Conservation (phyloP, 805 yeast genomes). For the Suhomyces emberorum region DNA sequence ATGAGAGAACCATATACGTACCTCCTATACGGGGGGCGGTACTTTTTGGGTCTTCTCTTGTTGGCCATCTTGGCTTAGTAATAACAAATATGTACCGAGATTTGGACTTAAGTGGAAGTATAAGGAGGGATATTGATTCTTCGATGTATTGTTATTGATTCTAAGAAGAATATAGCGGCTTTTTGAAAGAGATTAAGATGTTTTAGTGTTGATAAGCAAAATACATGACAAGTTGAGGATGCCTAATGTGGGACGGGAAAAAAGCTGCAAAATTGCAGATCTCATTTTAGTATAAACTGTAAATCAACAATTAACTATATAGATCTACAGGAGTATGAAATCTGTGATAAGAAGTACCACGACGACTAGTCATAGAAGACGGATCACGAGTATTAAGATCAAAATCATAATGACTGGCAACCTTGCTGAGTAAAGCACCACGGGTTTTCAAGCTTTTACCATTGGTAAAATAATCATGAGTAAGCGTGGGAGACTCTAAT, state of each 20-base stretch:
- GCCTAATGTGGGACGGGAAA: too few species aligned
- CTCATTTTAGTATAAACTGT: neutral
- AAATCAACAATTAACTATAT: neutral
- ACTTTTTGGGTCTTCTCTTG: constrained; percentile 81
- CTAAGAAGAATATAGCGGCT: too few species aligned
- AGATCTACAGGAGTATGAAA: neutral
- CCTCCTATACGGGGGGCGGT: constrained; percentile 73
- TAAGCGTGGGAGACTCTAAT: neutral
- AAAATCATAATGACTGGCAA: constrained; percentile 7
- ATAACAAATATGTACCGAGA: neutral
- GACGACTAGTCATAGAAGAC: neutral
- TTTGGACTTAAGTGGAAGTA: too few species aligned
- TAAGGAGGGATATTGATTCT: too few species aligned
- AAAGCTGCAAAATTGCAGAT: neutral
- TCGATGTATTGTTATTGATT: too few species aligned
- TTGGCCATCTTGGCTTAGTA: constrained; percentile 64
- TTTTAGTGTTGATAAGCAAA: too few species aligned
- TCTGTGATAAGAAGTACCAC: neutral
- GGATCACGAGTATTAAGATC: neutral
- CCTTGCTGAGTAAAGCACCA: constrained; percentile 6
- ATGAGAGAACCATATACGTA: constrained; percentile 55
- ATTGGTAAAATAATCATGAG: constrained; percentile 1
- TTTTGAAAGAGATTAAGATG: too few species aligned
- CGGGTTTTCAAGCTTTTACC: constrained; percentile 4
- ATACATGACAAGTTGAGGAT: too few species aligned